A percentile compares a stretch with the other conserved stretches of the same genome.
Evolutionary conservation across 495 filamentous ascomycete species (phyloP).

Genomic region (Aspergillus avenaceus): DNA sequence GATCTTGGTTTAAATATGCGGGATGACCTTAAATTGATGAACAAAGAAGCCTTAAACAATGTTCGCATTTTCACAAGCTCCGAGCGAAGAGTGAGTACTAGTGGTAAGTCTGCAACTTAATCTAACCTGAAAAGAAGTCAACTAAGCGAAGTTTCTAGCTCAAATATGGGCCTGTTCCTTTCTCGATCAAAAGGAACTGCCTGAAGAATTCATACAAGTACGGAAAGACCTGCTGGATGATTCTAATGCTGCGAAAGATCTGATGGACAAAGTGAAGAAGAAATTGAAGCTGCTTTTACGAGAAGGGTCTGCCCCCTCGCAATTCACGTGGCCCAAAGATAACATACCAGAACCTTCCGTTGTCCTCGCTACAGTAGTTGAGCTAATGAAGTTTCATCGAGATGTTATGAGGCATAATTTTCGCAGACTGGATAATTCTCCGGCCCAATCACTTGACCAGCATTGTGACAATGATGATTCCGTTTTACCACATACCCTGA

Average conservation of each 20-base stretch:
- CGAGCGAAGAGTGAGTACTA: slow-evolving; percentile 88
- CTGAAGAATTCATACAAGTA: slow-evolving; percentile 77
- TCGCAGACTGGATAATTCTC: slow-evolving; percentile 62
- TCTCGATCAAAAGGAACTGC: slow-evolving; percentile 78
- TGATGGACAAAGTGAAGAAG: slow-evolving; percentile 99
- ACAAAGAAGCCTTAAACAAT: slow-evolving; percentile 82
- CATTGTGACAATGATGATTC: slow-evolving; percentile 29
- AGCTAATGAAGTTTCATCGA: slow-evolving; percentile 96
- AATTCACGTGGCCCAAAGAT: slow-evolving; percentile 94
- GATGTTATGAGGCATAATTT: slow-evolving; percentile 92
- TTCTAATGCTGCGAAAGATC: slow-evolving; percentile 98
- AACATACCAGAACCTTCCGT: slow-evolving; percentile 89
- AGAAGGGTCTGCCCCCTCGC: slow-evolving; percentile 83
- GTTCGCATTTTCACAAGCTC: slow-evolving; percentile 92
- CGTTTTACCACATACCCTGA: no score
- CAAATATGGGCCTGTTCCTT: slow-evolving; percentile 96
- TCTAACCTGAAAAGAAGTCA: neutral
- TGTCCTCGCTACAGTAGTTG: slow-evolving; percentile 85
- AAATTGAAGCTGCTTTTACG: slow-evolving; percentile 89
- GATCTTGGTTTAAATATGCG: slow-evolving; percentile 93
- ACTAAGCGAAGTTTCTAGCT: slow-evolving; percentile 41
- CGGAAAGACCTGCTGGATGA: slow-evolving; percentile 95
- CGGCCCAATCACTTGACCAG: slow-evolving; percentile 43
- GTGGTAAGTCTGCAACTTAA: slow-evolving; percentile 47
- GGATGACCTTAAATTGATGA: slow-evolving; percentile 91